phyloP scores from a whole-genome alignment of 179 eudicot species.

The Beta lomatogona region DNA sequence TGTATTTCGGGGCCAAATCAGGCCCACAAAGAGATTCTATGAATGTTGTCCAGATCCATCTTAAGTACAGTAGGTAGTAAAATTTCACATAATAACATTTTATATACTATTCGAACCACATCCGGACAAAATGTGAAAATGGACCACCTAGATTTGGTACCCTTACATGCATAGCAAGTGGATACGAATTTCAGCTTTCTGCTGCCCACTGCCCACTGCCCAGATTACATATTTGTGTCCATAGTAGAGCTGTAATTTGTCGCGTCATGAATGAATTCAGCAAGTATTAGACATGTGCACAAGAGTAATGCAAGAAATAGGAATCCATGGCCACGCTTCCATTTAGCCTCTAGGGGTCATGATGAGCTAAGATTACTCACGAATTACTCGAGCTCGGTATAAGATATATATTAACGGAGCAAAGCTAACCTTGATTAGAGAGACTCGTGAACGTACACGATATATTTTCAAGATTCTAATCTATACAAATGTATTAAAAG shows the following conservation, averaged over 20 bases:
- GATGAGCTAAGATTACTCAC: too few species aligned
- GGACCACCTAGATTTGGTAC: constrained; percentile 19
- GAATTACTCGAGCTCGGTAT: too few species aligned
- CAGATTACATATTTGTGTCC: background rate
- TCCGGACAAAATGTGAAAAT: background rate
- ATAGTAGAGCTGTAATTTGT: constrained; percentile 1
- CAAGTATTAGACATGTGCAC: background rate
- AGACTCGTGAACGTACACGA: too few species aligned
- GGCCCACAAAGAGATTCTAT: constrained; percentile 1
- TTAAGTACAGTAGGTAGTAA: background rate
- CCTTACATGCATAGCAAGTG: constrained; percentile 23
- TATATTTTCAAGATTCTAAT: too few species aligned
- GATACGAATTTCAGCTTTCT: constrained; percentile 7
- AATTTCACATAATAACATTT: background rate
- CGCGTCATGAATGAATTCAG: background rate
- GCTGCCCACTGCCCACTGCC: too few species aligned
- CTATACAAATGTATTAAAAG: too few species aligned
- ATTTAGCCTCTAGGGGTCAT: background rate
- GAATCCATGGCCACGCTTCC: background rate
- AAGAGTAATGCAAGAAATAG: background rate
- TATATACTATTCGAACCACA: background rate
- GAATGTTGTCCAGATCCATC: constrained; percentile 18
- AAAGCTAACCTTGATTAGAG: too few species aligned
- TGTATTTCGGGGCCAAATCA: background rate
- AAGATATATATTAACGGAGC: too few species aligned